Base-by-base conservation (phyloP, 257 asterid species). In the Eustoma russellianum region DNA sequence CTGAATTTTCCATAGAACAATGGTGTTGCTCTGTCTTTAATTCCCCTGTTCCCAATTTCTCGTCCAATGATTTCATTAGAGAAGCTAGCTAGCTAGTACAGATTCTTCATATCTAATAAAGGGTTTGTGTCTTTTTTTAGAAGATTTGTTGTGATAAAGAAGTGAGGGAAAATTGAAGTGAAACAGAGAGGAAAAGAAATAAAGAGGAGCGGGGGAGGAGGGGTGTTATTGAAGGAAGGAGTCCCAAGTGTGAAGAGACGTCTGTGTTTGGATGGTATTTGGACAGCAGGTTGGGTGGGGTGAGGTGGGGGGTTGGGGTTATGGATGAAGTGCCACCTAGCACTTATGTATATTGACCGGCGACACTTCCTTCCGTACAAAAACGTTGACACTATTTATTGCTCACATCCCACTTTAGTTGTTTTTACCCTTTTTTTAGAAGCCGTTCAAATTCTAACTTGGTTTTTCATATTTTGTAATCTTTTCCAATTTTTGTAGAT, bases 311-410 rank as follows among this genome's bases (percentile, higher is more conserved):
- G n/a, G n/a, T n/a, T n/a, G 30, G 59, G 63, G 30, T 50, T 40
- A n/a, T 46, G 11, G 53, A 5, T 24, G 56, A 60, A 15, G 16
- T 59, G 28, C 59, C 57, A 60, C 47, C 46, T 40, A 17, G 0
- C 34, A 33, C 64, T 60, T 49, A 44, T 51, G 13, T 49, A 55
- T 53, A 70, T 72, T 70, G 78, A 87, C 89, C 71, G 86, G 82
- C 48, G 64, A 45, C 9, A 13, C 30, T 24, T 24, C 30, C 30
- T 24, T 24, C 30, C 30, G 30, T 24, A 24, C 30, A 24, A 24
- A 24, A 24, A 24, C 30, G 30, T 24, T 24, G 7, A 4, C 9
- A 7, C 16, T 14, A 13, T 45, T 13, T 45, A 4, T 45, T 5
- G 9, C 48, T 14, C 16, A 15, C 8, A 46, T 46, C 1, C 17